These are phyloP conservation scores for Curvularia eragrostidis DNA, from an alignment of 2,329 filamentous ascomycete species.

Conservation along the genomic window DNA sequence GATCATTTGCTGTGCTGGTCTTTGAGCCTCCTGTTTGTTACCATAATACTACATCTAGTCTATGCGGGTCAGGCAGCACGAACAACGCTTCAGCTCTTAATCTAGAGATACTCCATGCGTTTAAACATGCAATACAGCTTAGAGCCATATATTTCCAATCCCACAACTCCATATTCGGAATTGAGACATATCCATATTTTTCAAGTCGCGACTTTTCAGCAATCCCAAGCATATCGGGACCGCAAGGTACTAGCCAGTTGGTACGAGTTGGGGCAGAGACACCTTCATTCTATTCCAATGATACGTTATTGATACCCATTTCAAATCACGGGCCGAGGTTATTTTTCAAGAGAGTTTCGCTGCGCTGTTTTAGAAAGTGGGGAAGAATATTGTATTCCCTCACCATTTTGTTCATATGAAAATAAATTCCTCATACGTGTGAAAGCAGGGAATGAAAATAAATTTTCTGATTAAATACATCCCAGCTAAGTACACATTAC, in stretches of 20 bases:
- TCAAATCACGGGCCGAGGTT: too few species aligned
- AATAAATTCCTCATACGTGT: too few species aligned
- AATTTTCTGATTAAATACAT: too few species aligned
- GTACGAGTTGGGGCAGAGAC: not conserved
- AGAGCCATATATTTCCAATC: not conserved
- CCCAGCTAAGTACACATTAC: too few species aligned
- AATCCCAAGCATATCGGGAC: not conserved
- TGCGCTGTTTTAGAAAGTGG: too few species aligned
- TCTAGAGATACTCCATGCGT: not conserved
- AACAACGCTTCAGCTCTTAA: not conserved
- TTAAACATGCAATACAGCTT: not conserved
- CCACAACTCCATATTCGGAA: not conserved
- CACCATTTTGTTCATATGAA: too few species aligned
- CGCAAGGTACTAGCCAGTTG: not conserved
- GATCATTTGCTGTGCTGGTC: not conserved
- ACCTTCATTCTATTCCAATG: not conserved
- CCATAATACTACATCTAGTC: not conserved
- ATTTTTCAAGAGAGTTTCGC: too few species aligned
- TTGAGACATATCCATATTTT: not conserved
- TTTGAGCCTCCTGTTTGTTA: not conserved
- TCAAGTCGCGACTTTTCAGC: not conserved
- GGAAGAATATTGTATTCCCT: too few species aligned
- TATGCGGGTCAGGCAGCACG: not conserved
- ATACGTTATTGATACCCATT: not conserved
- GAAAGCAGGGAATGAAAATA: too few species aligned